Conservation (phyloP, 2,329 filamentous ascomycete species). For the Beauveria brongniartii region DNA sequence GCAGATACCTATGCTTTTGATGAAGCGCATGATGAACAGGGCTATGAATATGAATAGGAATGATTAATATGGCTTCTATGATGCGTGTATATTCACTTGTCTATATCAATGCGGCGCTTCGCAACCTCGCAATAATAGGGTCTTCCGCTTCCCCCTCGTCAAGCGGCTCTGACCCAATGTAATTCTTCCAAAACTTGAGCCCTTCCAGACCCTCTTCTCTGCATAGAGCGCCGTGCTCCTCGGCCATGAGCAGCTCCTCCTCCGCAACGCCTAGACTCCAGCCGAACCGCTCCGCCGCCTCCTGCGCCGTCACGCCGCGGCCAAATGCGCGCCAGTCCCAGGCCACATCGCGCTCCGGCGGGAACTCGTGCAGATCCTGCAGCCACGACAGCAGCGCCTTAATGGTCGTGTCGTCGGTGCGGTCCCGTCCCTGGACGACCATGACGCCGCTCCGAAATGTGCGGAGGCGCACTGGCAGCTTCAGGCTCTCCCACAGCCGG, state of each 20-base stretch:
- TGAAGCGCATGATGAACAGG: not conserved
- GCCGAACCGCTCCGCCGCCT: slow-evolving; percentile 80
- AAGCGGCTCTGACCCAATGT: slow-evolving; percentile 34
- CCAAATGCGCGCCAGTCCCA: slow-evolving; percentile 79
- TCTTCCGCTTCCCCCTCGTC: not conserved
- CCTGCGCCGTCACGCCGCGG: slow-evolving; percentile 79
- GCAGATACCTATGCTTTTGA: not conserved
- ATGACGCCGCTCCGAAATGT: slow-evolving; percentile 91
- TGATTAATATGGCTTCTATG: not conserved
- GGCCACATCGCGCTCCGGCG: slow-evolving; percentile 53
- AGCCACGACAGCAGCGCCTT: slow-evolving; percentile 70
- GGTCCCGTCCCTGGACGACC: slow-evolving; percentile 81
- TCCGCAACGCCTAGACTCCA: slow-evolving; percentile 96
- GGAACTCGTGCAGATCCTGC: slow-evolving; percentile 58
- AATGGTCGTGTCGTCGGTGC: slow-evolving; percentile 86
- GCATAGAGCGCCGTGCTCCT: slow-evolving; percentile 80
- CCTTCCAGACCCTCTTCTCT: slow-evolving; percentile 90
- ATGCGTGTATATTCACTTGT: not conserved
- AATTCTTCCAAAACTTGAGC: slow-evolving; percentile 87
- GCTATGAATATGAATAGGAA: not conserved
- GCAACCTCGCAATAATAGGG: not conserved
- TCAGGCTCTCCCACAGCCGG: slow-evolving; percentile 77
- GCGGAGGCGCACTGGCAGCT: slow-evolving; percentile 75
- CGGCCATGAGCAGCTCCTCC: slow-evolving; percentile 95
- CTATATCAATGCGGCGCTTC: slow-evolving; percentile 10